Evolutionary conservation across 2,329 filamentous ascomycete species (phyloP).

Genomic region (Aspergillus quadricinctus): DNA sequence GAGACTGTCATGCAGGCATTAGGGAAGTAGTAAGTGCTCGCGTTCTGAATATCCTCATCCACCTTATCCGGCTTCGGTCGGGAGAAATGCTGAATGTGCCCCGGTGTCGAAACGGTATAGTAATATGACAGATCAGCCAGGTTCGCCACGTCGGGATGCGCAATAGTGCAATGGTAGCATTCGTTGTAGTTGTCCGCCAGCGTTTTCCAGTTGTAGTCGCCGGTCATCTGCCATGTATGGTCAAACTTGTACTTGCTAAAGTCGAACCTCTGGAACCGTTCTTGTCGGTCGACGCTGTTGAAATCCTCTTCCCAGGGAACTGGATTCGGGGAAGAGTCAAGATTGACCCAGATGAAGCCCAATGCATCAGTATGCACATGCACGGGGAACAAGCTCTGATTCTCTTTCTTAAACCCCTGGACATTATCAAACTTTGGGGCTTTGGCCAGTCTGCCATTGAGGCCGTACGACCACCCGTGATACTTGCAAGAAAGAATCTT

Average conservation of each 20-base stretch:
- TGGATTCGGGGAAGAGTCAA: slow-evolving; percentile 15
- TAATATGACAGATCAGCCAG: slow-evolving; percentile 55
- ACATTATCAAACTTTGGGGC: slow-evolving; percentile 21
- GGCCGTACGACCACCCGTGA: slow-evolving; percentile 23
- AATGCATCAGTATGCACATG: slow-evolving; percentile 18
- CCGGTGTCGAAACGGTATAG: slow-evolving; percentile 47
- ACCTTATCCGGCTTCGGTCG: background rate
- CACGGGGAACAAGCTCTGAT: slow-evolving; percentile 16
- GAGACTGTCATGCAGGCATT: slow-evolving; percentile 29
- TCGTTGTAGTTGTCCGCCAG: slow-evolving; percentile 25
- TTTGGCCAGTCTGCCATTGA: slow-evolving; percentile 22
- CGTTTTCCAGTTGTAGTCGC: slow-evolving; percentile 22
- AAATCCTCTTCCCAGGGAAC: slow-evolving; percentile 19
- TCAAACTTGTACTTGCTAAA: slow-evolving; percentile 20
- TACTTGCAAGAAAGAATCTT: slow-evolving; percentile 27
- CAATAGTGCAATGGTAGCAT: slow-evolving; percentile 24
- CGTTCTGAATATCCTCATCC: background rate
- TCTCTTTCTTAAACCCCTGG: slow-evolving; percentile 14
- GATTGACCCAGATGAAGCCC: slow-evolving; percentile 23
- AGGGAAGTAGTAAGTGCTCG: slow-evolving; percentile 28
- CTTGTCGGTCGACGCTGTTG: slow-evolving; percentile 14
- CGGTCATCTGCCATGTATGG: slow-evolving; percentile 22
- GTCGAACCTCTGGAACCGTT: slow-evolving; percentile 21
- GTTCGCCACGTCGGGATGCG: slow-evolving; percentile 20
- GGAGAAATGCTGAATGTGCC: slow-evolving; percentile 46